Percentiles rank a stretch among this genome's conserved stretches.
These are phyloP conservation scores for Daucus carota DNA, from an alignment of 129 eudicot genomes.

Conservation along the genomic window DNA sequence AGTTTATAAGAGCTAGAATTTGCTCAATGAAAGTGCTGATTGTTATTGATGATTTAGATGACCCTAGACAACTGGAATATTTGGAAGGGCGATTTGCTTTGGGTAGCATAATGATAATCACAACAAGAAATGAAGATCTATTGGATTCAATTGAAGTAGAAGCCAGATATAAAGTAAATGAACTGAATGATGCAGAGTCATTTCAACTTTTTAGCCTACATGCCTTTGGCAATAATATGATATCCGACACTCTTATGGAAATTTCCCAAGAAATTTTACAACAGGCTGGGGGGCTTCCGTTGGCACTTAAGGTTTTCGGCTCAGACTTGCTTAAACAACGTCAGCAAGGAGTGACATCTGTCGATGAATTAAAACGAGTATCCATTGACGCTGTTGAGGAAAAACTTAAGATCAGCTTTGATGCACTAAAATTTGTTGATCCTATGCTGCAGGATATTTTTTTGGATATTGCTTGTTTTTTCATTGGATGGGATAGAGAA, in stretches of 20 bases:
- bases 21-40: neutral
- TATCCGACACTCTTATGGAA: neutral
- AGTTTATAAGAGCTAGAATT: neutral
- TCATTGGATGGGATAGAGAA: conserved; percentile 4
- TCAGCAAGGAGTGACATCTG: neutral
- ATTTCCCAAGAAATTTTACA: neutral
- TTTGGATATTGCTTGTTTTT: conserved; percentile 25
- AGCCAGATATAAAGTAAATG: neutral
- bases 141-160: neutral
- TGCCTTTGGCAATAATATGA: neutral
- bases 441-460: neutral
- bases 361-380: neutral
- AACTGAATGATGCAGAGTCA: neutral
- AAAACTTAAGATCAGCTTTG: conserved; percentile 5
- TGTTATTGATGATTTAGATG: conserved; percentile 1
- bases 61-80: neutral
- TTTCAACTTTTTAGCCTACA: conserved; percentile 2
- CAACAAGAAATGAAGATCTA: conserved; percentile 11
- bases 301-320: conserved; percentile 24
- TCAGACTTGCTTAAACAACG: neutral
- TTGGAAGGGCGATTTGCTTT: conserved; percentile 13
- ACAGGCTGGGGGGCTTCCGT: conserved; percentile 12
- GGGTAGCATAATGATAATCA: conserved; percentile 5
- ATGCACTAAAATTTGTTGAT: neutral
- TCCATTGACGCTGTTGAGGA: neutral